phyloP scores from a whole-genome alignment of 2,329 filamentous ascomycete species.

The Ceratocystis papillata region DNA sequence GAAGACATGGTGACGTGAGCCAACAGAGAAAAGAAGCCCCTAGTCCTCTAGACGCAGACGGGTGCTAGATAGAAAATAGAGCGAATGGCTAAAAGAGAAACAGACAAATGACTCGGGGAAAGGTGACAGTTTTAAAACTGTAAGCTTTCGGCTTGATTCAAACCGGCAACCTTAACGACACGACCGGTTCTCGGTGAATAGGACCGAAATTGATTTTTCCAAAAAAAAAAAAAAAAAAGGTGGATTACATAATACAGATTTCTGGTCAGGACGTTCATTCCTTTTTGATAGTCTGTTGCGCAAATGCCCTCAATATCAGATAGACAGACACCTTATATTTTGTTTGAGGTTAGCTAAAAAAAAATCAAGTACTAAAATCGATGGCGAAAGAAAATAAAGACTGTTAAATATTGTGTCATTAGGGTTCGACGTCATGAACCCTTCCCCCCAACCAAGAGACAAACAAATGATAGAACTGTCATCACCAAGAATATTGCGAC shows the following conservation, averaged over 20 bases:
- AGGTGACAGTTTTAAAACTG: neutral
- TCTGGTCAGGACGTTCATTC: neutral
- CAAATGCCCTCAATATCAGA: no score
- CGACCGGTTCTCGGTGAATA: neutral
- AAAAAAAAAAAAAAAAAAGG: neutral
- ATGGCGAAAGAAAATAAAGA: no score
- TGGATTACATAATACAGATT: conserved; percentile 1
- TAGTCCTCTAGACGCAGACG: neutral
- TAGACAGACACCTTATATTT: no score
- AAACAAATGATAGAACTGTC: neutral
- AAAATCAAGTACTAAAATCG: no score
- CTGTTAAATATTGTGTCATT: neutral
- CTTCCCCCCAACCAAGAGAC: neutral
- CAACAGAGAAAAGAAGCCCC: neutral
- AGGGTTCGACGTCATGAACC: neutral
- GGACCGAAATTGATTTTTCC: neutral
- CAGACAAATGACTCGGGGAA: neutral
- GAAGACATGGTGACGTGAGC: conserved; percentile 10
- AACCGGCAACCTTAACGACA: no score
- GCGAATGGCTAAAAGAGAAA: neutral
- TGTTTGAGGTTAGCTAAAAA: no score
- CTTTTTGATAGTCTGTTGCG: no score
- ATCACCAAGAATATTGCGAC: neutral
- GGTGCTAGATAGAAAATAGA: neutral
- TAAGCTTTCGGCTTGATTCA: no score